Percentiles rank a stretch among this genome's conserved stretches.
phyloP scores from a whole-genome alignment of 2,329 filamentous ascomycete genomes.

The Sclerotiophoma versabilis region DNA sequence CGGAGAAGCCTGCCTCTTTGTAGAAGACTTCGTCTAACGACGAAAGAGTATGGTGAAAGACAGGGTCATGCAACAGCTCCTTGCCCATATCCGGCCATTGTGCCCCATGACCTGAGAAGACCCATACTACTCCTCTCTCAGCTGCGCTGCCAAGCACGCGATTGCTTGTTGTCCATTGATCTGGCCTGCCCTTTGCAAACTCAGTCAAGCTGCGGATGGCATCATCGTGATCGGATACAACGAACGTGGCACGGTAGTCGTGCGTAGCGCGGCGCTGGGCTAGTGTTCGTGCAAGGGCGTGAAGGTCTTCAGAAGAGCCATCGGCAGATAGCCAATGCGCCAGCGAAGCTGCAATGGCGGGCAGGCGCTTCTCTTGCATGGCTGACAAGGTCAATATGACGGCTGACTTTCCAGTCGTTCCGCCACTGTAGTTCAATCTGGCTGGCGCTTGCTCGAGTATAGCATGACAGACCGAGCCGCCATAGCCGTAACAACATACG shows the following conservation, averaged over 20 bases:
- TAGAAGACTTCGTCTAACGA: conserved; percentile 33
- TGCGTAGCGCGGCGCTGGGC: conserved; percentile 45
- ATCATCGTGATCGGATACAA: conserved; percentile 29
- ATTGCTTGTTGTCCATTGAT: conserved; percentile 10
- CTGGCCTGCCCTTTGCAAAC: conserved; percentile 17
- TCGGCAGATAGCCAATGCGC: conserved; percentile 32
- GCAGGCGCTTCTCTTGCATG: conserved; percentile 43
- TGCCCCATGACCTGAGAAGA: conserved; percentile 56
- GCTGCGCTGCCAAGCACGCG: conserved; percentile 18
- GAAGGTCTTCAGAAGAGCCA: conserved; percentile 25
- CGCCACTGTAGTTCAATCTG: background rate
- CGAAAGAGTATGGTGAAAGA: conserved; percentile 36
- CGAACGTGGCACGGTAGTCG: conserved; percentile 38
- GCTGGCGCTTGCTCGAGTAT: conserved; percentile 50
- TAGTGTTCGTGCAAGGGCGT: conserved; percentile 35
- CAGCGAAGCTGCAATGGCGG: conserved; percentile 26
- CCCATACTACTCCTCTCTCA: conserved; percentile 41
- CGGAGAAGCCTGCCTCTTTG: conserved; percentile 25
- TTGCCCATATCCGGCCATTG: conserved; percentile 54
- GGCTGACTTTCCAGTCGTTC: background rate
- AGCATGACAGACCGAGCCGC: conserved; percentile 53
- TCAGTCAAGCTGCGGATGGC: conserved; percentile 27
- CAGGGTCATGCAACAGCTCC: conserved; percentile 38
- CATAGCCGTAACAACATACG: conserved; percentile 57
- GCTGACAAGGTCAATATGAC: conserved; percentile 37